These are phyloP conservation scores for Aspergillus spinulosporus DNA, from an alignment of 2,329 filamentous ascomycete species.

Conservation along the genomic window DNA sequence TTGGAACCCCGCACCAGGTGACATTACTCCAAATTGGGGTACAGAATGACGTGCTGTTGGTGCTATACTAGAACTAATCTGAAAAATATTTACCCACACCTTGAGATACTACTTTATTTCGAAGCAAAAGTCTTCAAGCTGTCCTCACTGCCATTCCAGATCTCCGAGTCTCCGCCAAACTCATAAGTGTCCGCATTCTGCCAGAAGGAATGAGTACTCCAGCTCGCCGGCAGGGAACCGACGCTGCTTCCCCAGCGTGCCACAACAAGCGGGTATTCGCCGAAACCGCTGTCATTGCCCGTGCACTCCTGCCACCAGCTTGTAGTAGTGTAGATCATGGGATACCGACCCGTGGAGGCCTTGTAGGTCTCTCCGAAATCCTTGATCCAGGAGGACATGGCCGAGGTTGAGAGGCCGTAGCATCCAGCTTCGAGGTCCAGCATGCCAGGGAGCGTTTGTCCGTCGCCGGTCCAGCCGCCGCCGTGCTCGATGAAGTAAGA, in stretches of 20 bases:
- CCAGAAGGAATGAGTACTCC: slow-evolving; percentile 20
- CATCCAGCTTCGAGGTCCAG: slow-evolving; percentile 56
- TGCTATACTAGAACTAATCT: no score
- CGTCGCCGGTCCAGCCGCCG: slow-evolving; percentile 56
- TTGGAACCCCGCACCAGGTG: background rate
- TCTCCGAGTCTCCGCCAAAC: slow-evolving; percentile 24
- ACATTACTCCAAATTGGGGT: no score
- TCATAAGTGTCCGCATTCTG: slow-evolving; percentile 22
- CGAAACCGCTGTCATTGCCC: slow-evolving; percentile 51
- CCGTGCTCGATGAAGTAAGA: slow-evolving; percentile 54
- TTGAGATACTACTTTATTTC: no score
- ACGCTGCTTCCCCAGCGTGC: slow-evolving; percentile 45
- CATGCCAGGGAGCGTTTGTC: slow-evolving; percentile 58
- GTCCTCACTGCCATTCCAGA: slow-evolving; percentile 20
- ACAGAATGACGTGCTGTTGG: no score
- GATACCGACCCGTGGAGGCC: slow-evolving; percentile 47
- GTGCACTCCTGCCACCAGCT: slow-evolving; percentile 58
- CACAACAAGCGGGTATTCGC: slow-evolving; percentile 51
- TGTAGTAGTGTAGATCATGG: slow-evolving; percentile 54
- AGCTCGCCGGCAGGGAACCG: slow-evolving; percentile 52
- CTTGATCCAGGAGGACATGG: slow-evolving; percentile 55
- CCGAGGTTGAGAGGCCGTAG: slow-evolving; percentile 45
- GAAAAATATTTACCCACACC: no score
- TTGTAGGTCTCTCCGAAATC: slow-evolving; percentile 56
- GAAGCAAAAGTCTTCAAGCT: slow-evolving; percentile 18